Base-by-base conservation (phyloP, 2,329 filamentous ascomycete species). In the Phyllosticta capitalensis region DNA sequence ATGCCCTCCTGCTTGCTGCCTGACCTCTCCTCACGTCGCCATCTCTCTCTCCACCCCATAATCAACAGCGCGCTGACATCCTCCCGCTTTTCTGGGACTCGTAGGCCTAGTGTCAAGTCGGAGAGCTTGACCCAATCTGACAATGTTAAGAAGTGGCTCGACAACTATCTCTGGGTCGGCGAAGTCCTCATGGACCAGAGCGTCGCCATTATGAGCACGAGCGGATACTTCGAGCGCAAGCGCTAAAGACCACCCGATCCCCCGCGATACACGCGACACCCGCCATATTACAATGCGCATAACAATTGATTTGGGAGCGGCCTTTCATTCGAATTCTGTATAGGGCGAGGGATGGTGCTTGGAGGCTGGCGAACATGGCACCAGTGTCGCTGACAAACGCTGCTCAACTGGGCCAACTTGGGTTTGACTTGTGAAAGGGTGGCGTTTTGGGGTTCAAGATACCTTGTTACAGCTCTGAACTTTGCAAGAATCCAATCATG, bases 161-260 rank as follows among this genome's bases (percentile, higher is more conserved):
- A 92, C 70, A 92, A 88, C 72, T 97, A 97, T 74, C 85, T 97
- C 51, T 90, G 90, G 63, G 87, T 96, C 19, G 94, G 94, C 67
- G 94, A 99, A 79, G 96, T 91, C 84, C 89, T 96, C 64, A 95
- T 99, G 91, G 94, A 99, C 75, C 89, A 95, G 78, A 95, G 91
- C 28, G 90, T 97, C 30, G 92, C 92, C 49, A 83, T 97, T 60
- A 89, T 96, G 72, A 88, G 90, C 50, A 87, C 88, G 54, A 95
- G 89, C 71, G 83, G 87, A 62, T 99, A 86, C 76, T 99, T 99
- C 73, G 92, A 96, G 78, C 84, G 94, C 70, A 92, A 84, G 74
- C 84, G 92, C 78, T 95, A 61, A 48, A 52, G 1, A 12, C 45
- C 10, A 14, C 9, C 24, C 33, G 33, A 38, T 14, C 7, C 57